A percentile compares a stretch with the other conserved stretches of the same genome.
These are phyloP conservation scores for Claviceps humidiphila DNA, from an alignment of 2,329 filamentous ascomycete genomes.

Conservation along the genomic window DNA sequence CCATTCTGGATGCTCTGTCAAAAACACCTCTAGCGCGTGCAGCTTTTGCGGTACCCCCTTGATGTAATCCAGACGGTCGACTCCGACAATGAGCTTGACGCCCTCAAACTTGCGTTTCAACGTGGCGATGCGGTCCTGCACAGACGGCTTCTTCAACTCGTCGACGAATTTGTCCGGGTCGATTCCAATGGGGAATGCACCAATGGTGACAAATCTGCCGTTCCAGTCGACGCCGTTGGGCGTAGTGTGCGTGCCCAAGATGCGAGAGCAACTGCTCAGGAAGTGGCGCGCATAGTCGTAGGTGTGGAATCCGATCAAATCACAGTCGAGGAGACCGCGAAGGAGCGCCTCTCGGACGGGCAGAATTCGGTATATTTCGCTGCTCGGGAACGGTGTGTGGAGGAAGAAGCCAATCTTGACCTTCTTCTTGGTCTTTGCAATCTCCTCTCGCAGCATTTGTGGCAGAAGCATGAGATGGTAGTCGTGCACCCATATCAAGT, in stretches of 20 bases:
- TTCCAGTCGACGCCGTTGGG: conserved; percentile 89
- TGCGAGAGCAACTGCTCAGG: conserved; percentile 88
- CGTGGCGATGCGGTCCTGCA: conserved; percentile 74
- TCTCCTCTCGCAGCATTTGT: conserved; percentile 84
- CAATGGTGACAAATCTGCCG: conserved; percentile 77
- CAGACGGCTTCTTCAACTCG: conserved; percentile 70
- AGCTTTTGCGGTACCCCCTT: conserved; percentile 97
- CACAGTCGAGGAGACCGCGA: conserved; percentile 78
- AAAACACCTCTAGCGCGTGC: conserved; percentile 89
- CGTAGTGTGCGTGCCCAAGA: conserved; percentile 67
- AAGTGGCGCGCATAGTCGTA: conserved; percentile 99
- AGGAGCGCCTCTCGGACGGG: conserved; percentile 85
- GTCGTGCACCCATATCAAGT: conserved; percentile 96
- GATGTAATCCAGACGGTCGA: conserved; percentile 96
- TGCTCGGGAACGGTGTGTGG: conserved; percentile 93
- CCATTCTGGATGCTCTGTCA: conserved; percentile 95
- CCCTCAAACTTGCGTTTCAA: conserved; percentile 87
- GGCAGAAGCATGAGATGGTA: conserved; percentile 97
- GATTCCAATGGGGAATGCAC: conserved; percentile 95
- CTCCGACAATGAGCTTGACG: conserved; percentile 91
- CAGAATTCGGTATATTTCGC: conserved; percentile 90
- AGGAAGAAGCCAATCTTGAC: conserved; percentile 98
- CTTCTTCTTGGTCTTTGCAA: conserved; percentile 69
- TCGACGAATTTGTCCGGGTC: conserved; percentile 94
- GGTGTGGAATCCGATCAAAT: conserved; percentile 94